Conservation (phyloP, 176 grass and related monocot species). For the Aegilops speltoides region DNA sequence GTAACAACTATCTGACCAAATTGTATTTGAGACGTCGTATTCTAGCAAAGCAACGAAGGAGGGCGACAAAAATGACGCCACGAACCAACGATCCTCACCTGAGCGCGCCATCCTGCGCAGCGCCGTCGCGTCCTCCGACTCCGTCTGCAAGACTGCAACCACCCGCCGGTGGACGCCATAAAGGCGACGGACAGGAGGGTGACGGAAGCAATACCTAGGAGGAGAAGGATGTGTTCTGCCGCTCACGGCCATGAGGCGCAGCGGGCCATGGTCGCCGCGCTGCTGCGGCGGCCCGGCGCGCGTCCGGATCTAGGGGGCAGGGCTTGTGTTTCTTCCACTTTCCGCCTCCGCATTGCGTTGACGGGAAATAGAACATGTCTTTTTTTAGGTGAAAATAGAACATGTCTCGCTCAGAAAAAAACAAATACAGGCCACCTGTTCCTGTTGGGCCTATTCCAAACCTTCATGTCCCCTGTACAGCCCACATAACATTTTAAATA, state of each 20-base stretch:
- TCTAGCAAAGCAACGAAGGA: background rate
- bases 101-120: no score
- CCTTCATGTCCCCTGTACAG: background rate
- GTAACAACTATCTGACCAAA: background rate
- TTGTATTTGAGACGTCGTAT: background rate
- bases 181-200: constrained; percentile 23
- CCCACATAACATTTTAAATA: background rate
- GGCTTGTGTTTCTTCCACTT: no score
- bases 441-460: no score
- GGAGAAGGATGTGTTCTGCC: constrained; percentile 22
- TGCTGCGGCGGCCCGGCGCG: constrained; percentile 28
- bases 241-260: constrained; percentile 55
- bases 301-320: no score
- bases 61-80: background rate
- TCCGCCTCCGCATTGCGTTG: background rate
- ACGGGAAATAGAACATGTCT: no score
- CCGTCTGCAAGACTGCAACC: constrained; percentile 21
- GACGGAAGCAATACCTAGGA: constrained; percentile 21
- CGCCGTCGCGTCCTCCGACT: constrained; percentile 6
- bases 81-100: constrained; percentile 3
- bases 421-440: background rate
- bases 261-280: constrained; percentile 46
- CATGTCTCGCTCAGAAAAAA: background rate
- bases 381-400: no score
- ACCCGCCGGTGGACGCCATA: constrained; percentile 22